Base-by-base conservation (phyloP, 2,329 filamentous ascomycete species). In the Podosphaera xanthii region DNA sequence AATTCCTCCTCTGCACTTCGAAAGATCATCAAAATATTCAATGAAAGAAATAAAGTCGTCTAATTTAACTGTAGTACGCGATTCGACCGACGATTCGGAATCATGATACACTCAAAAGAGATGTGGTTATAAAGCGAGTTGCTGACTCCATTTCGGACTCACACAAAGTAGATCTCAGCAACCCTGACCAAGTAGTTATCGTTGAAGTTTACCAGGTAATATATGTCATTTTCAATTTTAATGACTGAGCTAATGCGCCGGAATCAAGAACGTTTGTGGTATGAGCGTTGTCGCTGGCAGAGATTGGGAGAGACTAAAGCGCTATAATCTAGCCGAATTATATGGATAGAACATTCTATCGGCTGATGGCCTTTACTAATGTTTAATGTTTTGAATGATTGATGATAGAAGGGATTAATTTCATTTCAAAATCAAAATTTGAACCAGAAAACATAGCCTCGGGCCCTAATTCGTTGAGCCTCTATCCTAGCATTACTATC, bases 191-290 rank as follows among this genome's bases (percentile, higher is more conserved):
- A 67, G 79, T 90, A 38, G 83, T 92, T 64, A 72, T 91, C 62
- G 80, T 92, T 60, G 86, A 92, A 66, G 77, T 92, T 60, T 91
- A 85, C 70, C 82, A 88, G 78, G 86, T 87, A 76, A 64, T 74
- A 36, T 48, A 55, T 46, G 62, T 57, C 60, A 61, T 63, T 65
- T 49, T 65, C 49, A 58, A 58, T 60, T 42, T 57, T 55, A n/a
- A 31, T 22, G 14, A 4, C 52, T 14, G 8, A n/a, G 36, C 35
- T 35, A n/a, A 35, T n/a, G 35, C 14, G 34, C 10, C 33, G 9
- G 38, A 62, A 59, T 50, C 61, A 64, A 90, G 85, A 82, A 81
- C 59, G 77, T 87, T 48, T 84, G 83, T 66, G 86, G 87, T 31
- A 83, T 92, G 74, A 87, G 85, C 63, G 86, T 92, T 40, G 84